Conservation (phyloP, 192 early-diverging fungal species). For the Linnemannia hyalina region DNA sequence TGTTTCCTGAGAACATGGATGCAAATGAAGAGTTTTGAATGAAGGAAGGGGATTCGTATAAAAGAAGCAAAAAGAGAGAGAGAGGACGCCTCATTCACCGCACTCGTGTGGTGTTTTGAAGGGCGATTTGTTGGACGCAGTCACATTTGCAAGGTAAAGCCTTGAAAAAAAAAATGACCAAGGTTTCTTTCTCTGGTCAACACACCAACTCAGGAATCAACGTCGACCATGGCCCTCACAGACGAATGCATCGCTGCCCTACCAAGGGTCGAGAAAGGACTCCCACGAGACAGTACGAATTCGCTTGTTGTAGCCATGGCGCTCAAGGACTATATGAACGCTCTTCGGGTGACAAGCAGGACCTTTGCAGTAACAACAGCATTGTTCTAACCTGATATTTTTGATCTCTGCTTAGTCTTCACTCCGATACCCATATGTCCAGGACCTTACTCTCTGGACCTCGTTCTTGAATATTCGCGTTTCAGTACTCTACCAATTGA, state of each 20-base stretch:
- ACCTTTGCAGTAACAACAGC: background rate
- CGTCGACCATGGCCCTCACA: constrained; percentile 1
- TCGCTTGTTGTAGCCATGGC: background rate
- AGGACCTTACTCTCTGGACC: constrained; percentile 37
- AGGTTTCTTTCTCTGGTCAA: too few relatives aligned
- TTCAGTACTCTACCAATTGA: background rate
- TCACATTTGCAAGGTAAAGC: background rate
- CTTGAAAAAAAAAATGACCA: background rate
- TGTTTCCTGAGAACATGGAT: constrained; percentile 20
- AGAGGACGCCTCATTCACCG: too few relatives aligned
- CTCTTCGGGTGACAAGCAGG: background rate
- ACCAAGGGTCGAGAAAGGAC: constrained; percentile 30
- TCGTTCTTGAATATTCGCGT: constrained; percentile 31
- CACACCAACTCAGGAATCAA: background rate
- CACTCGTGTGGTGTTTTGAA: background rate
- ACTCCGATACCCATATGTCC: constrained; percentile 21
- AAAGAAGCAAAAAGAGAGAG: too few relatives aligned
- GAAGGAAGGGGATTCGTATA: background rate
- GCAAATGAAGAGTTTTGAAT: background rate
- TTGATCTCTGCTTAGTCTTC: constrained; percentile 26
- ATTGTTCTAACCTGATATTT: background rate
- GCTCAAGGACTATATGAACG: background rate
- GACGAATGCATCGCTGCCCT: constrained; percentile 48
- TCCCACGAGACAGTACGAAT: constrained; percentile 35
- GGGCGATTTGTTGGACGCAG: background rate